These are phyloP conservation scores for Phytophthora constricta DNA, from an alignment of 352 stramenopile genomes.

Conservation along the genomic window DNA sequence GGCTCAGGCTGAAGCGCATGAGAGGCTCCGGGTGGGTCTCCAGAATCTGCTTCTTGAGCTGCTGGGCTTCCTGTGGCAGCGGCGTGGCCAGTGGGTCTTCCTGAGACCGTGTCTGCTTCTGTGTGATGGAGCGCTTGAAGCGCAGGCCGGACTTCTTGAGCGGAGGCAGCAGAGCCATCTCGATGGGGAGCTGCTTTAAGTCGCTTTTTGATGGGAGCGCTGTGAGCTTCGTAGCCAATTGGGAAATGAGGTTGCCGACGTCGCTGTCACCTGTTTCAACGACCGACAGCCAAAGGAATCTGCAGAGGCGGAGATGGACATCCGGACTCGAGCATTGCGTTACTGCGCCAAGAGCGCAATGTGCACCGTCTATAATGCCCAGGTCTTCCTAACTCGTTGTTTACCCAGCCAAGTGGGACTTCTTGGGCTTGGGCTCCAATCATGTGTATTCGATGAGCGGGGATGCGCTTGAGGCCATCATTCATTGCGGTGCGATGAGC, in stretches of 20 bases:
- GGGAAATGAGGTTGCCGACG: slow-evolving; percentile 12
- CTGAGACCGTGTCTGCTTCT: slow-evolving; percentile 12
- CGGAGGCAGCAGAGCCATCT: slow-evolving; percentile 33
- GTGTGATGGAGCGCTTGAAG: slow-evolving; percentile 25
- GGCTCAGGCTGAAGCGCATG: slow-evolving; percentile 69
- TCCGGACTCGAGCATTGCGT: neutral
- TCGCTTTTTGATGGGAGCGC: no score
- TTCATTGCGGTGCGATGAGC: neutral
- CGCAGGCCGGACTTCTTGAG: slow-evolving; percentile 31
- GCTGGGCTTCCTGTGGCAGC: slow-evolving; percentile 52
- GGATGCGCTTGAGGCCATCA: no score
- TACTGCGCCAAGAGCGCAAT: neutral
- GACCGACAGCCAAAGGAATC: neutral
- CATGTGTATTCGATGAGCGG: no score
- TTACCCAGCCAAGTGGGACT: no score
- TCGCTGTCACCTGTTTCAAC: slow-evolving; percentile 4
- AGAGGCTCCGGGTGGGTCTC: slow-evolving; percentile 47
- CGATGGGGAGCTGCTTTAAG: neutral
- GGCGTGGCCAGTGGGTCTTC: slow-evolving; percentile 13
- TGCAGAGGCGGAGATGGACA: neutral
- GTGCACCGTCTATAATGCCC: neutral
- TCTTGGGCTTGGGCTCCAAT: no score
- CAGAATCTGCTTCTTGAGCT: slow-evolving; percentile 69
- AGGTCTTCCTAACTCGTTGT: neutral
- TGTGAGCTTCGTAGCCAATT: slow-evolving; percentile 17